A percentile compares a stretch with the other conserved stretches of the same genome.
Evolutionary conservation across 2,329 filamentous ascomycete species (phyloP).

Genomic region (Chrysosporium queenslandicum): DNA sequence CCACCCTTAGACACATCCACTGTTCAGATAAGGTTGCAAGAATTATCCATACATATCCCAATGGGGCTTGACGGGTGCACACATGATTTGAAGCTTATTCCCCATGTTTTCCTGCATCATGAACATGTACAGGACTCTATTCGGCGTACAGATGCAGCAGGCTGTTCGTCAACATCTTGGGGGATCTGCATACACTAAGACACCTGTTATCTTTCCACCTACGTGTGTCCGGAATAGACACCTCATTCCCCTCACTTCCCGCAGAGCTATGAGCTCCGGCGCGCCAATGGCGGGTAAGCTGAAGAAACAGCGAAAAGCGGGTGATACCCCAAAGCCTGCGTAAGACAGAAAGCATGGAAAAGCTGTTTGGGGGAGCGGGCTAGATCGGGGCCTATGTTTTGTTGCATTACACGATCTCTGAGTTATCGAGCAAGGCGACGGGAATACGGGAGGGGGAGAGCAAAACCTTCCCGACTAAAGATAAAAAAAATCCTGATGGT

Average conservation of each 20-base stretch:
- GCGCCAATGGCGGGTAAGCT: background rate
- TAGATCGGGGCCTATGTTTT: background rate
- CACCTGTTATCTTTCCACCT: background rate
- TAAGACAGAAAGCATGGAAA: background rate
- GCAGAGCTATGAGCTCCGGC: too few relatives aligned
- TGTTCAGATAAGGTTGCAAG: too few relatives aligned
- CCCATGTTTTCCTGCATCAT: too few relatives aligned
- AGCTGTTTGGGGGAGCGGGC: background rate
- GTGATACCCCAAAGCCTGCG: background rate
- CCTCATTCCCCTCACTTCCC: too few relatives aligned
- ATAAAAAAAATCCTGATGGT: too few relatives aligned
- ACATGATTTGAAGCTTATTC: too few relatives aligned
- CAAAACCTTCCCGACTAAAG: too few relatives aligned
- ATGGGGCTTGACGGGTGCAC: too few relatives aligned
- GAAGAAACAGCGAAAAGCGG: background rate
- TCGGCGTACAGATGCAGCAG: background rate
- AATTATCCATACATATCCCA: too few relatives aligned
- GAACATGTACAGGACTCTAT: background rate
- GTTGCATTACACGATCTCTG: background rate
- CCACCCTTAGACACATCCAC: too few relatives aligned
- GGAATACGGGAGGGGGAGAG: too few relatives aligned
- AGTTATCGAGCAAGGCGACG: background rate
- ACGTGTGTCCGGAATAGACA: too few relatives aligned
- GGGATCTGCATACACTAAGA: background rate
- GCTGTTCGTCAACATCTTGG: background rate